A percentile compares a stretch with the other conserved stretches of the same genome.
phyloP scores from a whole-genome alignment of 2,329 filamentous ascomycete species.

The Beauveria sp. region DNA sequence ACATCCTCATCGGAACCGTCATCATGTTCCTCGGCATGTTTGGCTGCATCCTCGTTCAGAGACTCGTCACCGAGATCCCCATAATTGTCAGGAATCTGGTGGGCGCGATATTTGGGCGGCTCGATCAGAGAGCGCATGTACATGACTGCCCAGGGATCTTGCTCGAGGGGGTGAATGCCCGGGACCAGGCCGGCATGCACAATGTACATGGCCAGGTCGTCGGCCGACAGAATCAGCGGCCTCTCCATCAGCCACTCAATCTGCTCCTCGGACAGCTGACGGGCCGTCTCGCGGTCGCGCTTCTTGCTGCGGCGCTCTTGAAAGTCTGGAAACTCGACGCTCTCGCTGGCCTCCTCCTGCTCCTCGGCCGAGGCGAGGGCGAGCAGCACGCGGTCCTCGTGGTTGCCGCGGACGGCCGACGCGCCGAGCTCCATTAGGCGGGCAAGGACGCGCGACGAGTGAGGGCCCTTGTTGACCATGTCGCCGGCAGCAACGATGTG shows the following conservation, averaged over 20 bases:
- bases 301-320: not conserved
- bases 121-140: slow-evolving; percentile 77
- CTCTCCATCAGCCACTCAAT: slow-evolving; percentile 60
- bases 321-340: not conserved
- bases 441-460: slow-evolving; percentile 70
- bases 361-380: slow-evolving; percentile 34
- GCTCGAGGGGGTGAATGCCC: slow-evolving; percentile 58
- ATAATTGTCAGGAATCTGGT: slow-evolving; percentile 27
- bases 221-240: slow-evolving; percentile 71
- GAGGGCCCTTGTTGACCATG: slow-evolving; percentile 78
- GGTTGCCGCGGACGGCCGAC: slow-evolving; percentile 81
- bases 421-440: slow-evolving; percentile 67
- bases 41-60: not conserved
- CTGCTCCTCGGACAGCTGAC: slow-evolving; percentile 44
- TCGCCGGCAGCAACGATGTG: slow-evolving; percentile 73
- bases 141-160: slow-evolving; percentile 77
- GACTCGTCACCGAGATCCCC: not conserved
- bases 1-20: slow-evolving; percentile 14
- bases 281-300: slow-evolving; percentile 11
- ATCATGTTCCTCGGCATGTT: slow-evolving; percentile 15
- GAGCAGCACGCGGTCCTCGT: slow-evolving; percentile 80
- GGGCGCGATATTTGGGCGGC: slow-evolving; percentile 30
- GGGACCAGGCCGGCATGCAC: slow-evolving; percentile 85
- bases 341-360: not conserved
- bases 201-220: slow-evolving; percentile 56